Evolutionary conservation across 306 rosid genomes (phyloP).

Genomic region (Amphicarpaea edgeworthii): DNA sequence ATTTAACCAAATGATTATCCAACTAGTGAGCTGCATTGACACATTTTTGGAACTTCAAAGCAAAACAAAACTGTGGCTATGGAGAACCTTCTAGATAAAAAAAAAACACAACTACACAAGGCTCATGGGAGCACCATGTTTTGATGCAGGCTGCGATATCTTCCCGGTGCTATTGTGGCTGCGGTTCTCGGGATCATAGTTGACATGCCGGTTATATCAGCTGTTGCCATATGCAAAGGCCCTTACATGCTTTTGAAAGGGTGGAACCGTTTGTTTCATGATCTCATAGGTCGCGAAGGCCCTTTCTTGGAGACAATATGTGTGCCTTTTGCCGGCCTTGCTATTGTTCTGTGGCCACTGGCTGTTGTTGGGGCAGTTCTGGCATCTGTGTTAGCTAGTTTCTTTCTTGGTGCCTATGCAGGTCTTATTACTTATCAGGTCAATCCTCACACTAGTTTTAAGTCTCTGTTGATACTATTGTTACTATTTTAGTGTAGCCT

Average conservation of each 20-base stretch:
- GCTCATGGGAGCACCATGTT: no score
- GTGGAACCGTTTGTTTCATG: slow-evolving; percentile 92
- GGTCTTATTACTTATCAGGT: slow-evolving; percentile 90
- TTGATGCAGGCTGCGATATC: slow-evolving; percentile 65
- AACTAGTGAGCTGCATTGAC: neutral
- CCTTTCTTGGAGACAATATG: slow-evolving; percentile 99
- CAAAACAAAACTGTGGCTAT: slow-evolving; percentile 1
- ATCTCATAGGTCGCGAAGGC: slow-evolving; percentile 98
- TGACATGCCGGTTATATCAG: slow-evolving; percentile 75
- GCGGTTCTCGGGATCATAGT: slow-evolving; percentile 70
- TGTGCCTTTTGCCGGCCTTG: slow-evolving; percentile 96
- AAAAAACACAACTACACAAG: no score
- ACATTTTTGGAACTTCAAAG: slow-evolving; percentile 7
- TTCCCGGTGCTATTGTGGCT: slow-evolving; percentile 75
- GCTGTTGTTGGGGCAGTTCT: slow-evolving; percentile 86
- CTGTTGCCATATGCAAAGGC: slow-evolving; percentile 70
- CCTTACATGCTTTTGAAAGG: slow-evolving; percentile 95
- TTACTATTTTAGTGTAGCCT: neutral
- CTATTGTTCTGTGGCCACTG: slow-evolving; percentile 88
- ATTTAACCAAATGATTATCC: slow-evolving; percentile 18
- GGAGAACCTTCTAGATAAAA: neutral
- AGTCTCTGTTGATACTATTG: neutral
- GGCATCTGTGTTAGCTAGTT: slow-evolving; percentile 67
- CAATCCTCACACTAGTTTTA: slow-evolving; percentile 13
- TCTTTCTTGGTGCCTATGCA: slow-evolving; percentile 82